phyloP scores from a whole-genome alignment of 495 filamentous ascomycete genomes.

The Aspergillus homomorphus region DNA sequence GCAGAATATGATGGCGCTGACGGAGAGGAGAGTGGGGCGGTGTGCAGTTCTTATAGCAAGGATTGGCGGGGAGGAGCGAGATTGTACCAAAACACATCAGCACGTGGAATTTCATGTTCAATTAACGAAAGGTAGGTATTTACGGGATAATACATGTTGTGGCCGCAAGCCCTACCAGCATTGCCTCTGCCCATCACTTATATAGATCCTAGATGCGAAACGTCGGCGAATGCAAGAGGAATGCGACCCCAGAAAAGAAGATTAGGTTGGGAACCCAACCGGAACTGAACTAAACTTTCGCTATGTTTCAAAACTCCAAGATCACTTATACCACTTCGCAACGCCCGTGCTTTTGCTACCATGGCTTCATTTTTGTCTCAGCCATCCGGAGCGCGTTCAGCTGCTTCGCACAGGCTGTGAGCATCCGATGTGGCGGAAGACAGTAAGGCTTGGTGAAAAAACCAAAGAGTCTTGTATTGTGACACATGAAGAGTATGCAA shows the following conservation, averaged over 20 bases:
- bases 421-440: not conserved
- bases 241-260: not conserved
- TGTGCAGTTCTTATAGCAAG: not conserved
- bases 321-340: constrained; percentile 13
- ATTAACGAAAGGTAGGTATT: not conserved
- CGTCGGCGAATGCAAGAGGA: not conserved
- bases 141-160: not conserved
- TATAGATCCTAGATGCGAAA: not conserved
- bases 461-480: not conserved
- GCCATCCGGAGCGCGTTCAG: not conserved
- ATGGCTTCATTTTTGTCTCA: constrained; percentile 2
- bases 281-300: constrained; percentile 7
- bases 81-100: not conserved
- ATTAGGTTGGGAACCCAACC: not conserved
- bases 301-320: constrained; percentile 14
- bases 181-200: not conserved
- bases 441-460: not conserved
- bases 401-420: not conserved
- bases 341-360: constrained; percentile 20
- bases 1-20: constrained; percentile 1
- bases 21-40: not conserved
- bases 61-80: not conserved
- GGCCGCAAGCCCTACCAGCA: not conserved
- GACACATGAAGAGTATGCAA: constrained; percentile 4
- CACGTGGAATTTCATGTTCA: not conserved